Conservation (phyloP, 2,329 filamentous ascomycete species). For the Colletotrichum acutatum region DNA sequence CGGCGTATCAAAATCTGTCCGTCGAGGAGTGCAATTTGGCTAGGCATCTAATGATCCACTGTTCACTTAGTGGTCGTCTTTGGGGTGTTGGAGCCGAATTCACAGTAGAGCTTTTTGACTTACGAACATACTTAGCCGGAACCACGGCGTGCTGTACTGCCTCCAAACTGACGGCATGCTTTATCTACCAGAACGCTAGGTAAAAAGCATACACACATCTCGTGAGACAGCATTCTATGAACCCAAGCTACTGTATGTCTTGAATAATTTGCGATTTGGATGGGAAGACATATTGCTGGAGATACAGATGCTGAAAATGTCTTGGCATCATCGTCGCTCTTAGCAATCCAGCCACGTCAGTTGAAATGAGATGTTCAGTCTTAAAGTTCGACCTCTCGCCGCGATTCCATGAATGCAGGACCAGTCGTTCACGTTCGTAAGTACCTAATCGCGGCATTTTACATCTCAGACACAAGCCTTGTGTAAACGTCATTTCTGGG, state of each 20-base stretch:
- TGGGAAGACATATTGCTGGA: not conserved
- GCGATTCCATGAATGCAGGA: no score
- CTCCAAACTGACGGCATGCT: not conserved
- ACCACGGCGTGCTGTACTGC: not conserved
- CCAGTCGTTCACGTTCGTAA: not conserved
- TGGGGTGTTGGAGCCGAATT: not conserved
- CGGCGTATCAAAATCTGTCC: not conserved
- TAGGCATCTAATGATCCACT: not conserved
- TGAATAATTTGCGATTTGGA: not conserved
- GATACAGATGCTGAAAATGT: not conserved
- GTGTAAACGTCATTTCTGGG: not conserved
- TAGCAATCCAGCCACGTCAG: no score
- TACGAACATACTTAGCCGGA: no score
- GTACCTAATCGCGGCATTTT: not conserved
- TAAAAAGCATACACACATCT: no score
- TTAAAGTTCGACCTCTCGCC: not conserved
- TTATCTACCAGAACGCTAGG: not conserved
- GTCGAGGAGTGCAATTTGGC: not conserved
- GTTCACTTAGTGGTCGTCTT: not conserved
- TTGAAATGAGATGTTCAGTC: not conserved
- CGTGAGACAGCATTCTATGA: not conserved
- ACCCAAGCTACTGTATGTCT: not conserved
- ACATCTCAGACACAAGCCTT: not conserved
- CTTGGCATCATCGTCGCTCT: no score
- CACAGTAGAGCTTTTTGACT: no score